Evolutionary conservation across 768 basidiomycete species (phyloP), one percentile per base, ranked within the genome.

Genomic region (Leccinum boreale): DNA sequence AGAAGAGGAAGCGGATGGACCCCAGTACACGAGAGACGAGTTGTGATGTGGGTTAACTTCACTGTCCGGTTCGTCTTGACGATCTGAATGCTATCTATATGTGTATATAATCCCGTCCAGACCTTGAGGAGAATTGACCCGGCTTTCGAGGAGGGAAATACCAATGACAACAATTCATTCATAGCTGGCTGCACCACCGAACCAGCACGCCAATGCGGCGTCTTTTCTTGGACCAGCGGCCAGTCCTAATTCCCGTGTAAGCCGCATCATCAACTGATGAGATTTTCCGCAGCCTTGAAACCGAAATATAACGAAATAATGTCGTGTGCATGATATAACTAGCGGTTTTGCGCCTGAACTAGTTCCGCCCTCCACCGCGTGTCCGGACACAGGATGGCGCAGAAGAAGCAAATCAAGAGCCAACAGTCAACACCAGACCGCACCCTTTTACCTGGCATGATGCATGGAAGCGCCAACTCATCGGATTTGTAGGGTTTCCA

Each of bases 1-100:
- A 48, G 64, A 71, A 58, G 70, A 70, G 60, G 68, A 74, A 56
- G 67, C 66, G 66, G 65, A 70, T 67, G 67, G 70, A 59, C 58
- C 61, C 61, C 67, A 56, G 60, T 62, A 66, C 57, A 62, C 55
- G 56, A 69, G 67, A 69, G 67, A 72, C 47, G 67, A 71, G 66
- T 50, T 74, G 59, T 72, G 57, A 73, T 52, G 68, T 72, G 53
- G 62, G 67, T 68, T 48, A 54, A 53, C 59, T 64, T 52, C 19
- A 45, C 65, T 52, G 47, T 62, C 47, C 58, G 47, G 24, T 57
- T 51, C 28, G 26, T 57, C 67, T 39, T 59, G 53, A 58, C 35
- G 33, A 44, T 56, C 52, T 65, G 47, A 58, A 70, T 63, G 39
- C 47, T 54, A 66, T 58, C 31, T 53, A 11, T 53, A 49, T 42